A percentile compares a stretch with the other conserved stretches of the same genome.
These are phyloP conservation scores for Fusarium poae DNA, from an alignment of 2,329 filamentous ascomycete genomes.

Conservation along the genomic window DNA sequence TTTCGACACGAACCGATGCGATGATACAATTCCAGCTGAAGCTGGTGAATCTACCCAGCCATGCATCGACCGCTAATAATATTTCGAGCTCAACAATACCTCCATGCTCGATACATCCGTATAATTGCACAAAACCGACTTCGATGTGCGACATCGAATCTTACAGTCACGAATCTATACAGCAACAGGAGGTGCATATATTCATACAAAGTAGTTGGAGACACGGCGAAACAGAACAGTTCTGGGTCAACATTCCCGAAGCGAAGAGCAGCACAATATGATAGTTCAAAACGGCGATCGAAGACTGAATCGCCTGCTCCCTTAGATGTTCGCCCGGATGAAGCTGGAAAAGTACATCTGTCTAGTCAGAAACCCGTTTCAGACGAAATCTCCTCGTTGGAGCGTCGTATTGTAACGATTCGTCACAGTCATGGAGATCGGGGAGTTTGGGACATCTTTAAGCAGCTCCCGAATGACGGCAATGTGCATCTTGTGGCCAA, in stretches of 20 bases:
- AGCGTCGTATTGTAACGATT: constrained; percentile 35
- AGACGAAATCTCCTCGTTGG: constrained; percentile 38
- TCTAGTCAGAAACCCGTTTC: background rate
- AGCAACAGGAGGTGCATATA: constrained; percentile 11
- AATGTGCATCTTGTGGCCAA: constrained; percentile 41
- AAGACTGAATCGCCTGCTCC: constrained; percentile 18
- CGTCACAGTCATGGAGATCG: constrained; percentile 41
- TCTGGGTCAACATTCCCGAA: constrained; percentile 13
- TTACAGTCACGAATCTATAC: constrained; percentile 16
- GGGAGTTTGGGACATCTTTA: constrained; percentile 50
- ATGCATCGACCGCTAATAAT: constrained; percentile 50
- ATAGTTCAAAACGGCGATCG: constrained; percentile 38
- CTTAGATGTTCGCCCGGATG: constrained; percentile 20
- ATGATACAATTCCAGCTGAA: constrained; percentile 39
- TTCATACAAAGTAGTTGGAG: constrained; percentile 17
- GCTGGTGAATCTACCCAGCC: constrained; percentile 43
- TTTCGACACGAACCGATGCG: constrained; percentile 33
- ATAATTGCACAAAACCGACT: constrained; percentile 13
- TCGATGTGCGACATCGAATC: constrained; percentile 37
- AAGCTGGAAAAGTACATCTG: background rate
- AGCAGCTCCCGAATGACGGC: constrained; percentile 38
- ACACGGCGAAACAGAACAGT: constrained; percentile 11
- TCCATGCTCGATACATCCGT: constrained; percentile 19
- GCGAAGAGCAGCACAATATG: constrained; percentile 4
- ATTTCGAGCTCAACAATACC: constrained; percentile 29